Base-by-base conservation (phyloP, 345 rosid genomes). In the Aquilaria malaccensis region DNA sequence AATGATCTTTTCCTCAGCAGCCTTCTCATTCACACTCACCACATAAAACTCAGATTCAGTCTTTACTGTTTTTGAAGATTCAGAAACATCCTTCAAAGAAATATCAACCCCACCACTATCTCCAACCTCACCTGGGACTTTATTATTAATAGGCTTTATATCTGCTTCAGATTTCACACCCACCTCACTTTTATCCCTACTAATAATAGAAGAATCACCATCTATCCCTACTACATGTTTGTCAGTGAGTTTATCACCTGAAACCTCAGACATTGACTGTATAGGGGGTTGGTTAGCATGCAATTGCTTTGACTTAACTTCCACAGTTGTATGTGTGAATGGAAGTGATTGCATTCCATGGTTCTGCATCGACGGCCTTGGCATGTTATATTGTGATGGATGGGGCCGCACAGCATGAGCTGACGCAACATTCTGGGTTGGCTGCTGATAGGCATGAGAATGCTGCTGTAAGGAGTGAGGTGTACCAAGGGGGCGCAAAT, bases 401-500 rank as follows among this genome's bases (percentile, higher is more conserved):
- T 73, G 75, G 64, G 71, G 37, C 37, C 63, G 81, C 56, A 57
- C 50, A 56, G 67, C 62, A 31, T 62, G 72, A 11, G 71, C 45
- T 15, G 41, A 64, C 11, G 70, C 33, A 59, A 69, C 64, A 79
- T 64, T 80, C 70, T 77, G 86, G 49, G 65, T 82, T 5, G 64
- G 69, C 59, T 75, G 87, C 41, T 67, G 61, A 76, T 74, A 75
- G 52, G 74, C 33, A 43, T 69, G 67, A 45, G 76, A 47, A 46
- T 67, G 72, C 29, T 61, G 79, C 57, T 63, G 85, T 13, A 69
- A 57, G 54, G 58, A 63, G 53, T 61, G 76, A 55, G 65, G 67
- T 46, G 67, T 74, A 45, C 68, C 82, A 51, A 64, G 85, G n/a
- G 85, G 82, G 11, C 57, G 73, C 30, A 72, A 58, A 31, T 78